Evolutionary conservation across 306 rosid species (phyloP).

Genomic region (Sicyos baderoa): DNA sequence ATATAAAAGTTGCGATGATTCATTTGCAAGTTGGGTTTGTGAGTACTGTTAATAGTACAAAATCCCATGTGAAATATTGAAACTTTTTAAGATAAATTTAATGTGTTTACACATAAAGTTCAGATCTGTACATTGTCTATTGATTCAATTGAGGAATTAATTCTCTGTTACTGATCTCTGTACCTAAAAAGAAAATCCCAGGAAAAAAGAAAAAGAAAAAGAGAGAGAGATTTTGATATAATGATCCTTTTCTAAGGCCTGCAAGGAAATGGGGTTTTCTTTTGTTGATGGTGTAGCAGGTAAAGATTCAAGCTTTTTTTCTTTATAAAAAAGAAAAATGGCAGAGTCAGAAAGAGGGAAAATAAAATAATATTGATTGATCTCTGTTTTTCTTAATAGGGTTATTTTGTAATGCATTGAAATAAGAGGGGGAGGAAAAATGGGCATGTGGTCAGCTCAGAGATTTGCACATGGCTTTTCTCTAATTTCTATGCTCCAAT

Average conservation of each 20-base stretch:
- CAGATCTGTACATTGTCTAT: not conserved
- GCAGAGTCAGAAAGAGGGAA: not conserved
- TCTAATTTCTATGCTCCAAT: constrained; percentile 38
- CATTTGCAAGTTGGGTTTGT: not conserved
- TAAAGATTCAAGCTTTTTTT: not conserved
- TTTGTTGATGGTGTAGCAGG: not conserved
- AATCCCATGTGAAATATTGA: constrained; percentile 16
- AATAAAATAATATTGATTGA: not conserved
- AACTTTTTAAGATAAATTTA: constrained; percentile 11
- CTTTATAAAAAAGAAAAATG: constrained; percentile 17
- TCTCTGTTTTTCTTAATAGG: not conserved
- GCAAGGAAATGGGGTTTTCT: not conserved
- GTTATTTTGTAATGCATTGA: constrained; percentile 4
- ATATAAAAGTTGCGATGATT: constrained; percentile 4
- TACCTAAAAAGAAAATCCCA: not conserved
- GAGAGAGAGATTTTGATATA: not conserved
- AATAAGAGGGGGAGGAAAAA: not conserved
- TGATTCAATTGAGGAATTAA: not conserved
- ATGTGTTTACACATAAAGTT: not conserved
- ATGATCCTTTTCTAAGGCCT: not conserved
- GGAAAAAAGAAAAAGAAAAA: too few relatives aligned
- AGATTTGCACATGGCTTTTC: constrained; percentile 69
- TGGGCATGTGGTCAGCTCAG: constrained; percentile 18
- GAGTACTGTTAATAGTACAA: not conserved
- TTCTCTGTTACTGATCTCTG: not conserved